phyloP scores from a whole-genome alignment of 805 yeast species.

The Ogataea haglerorum region DNA sequence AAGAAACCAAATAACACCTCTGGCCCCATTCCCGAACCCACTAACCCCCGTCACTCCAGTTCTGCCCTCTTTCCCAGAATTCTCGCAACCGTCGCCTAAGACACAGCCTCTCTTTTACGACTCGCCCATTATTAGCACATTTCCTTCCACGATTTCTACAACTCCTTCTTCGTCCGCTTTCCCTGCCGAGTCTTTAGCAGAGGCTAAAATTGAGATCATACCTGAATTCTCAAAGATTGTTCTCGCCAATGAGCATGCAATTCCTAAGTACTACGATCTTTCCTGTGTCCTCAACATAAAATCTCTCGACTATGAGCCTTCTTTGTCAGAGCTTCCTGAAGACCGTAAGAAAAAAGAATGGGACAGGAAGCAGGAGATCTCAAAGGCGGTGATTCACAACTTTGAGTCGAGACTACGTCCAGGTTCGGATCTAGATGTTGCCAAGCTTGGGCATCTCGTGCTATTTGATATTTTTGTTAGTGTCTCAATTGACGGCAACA shows the following conservation, averaged over 20 bases:
- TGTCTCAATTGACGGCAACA: constrained; percentile 5
- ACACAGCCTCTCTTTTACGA: constrained; percentile 13
- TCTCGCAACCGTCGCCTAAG: constrained; percentile 12
- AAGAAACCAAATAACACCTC: constrained; percentile 7
- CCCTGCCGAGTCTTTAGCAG: constrained; percentile 12
- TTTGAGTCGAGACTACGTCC: constrained; percentile 14
- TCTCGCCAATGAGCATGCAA: constrained; percentile 10
- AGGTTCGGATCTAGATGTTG: constrained; percentile 18
- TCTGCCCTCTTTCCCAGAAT: constrained; percentile 15
- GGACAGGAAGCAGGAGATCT: constrained; percentile 22
- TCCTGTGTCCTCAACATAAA: constrained; percentile 25
- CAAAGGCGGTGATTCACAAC: constrained; percentile 19
- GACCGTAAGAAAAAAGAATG: constrained; percentile 16
- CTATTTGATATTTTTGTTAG: constrained; percentile 26
- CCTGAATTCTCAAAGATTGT: constrained; percentile 28
- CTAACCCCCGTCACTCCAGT: constrained; percentile 24
- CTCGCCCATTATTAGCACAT: constrained; percentile 17
- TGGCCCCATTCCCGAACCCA: constrained; percentile 5
- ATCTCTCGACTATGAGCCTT: constrained; percentile 26
- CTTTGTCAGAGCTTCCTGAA: constrained; percentile 18
- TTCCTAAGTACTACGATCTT: constrained; percentile 20
- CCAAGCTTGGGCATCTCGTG: constrained; percentile 23
- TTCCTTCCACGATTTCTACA: constrained; percentile 9
- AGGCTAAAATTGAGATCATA: constrained; percentile 23
- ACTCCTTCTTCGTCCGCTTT: neutral